These are phyloP conservation scores for Eucalyptus erythrocorys DNA, from an alignment of 345 rosid species.

Conservation along the genomic window DNA sequence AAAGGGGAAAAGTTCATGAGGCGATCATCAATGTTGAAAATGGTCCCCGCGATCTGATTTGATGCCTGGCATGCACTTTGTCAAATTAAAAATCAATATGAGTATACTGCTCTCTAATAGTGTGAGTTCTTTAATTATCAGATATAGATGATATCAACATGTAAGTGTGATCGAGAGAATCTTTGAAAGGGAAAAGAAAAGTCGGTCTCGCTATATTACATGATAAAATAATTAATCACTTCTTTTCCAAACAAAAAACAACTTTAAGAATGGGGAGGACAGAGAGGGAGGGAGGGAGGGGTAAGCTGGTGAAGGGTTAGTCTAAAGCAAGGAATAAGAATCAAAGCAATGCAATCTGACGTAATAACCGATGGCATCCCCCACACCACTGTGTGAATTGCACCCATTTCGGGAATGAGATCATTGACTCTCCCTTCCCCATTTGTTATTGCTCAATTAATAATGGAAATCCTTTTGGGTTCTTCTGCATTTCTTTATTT, in stretches of 20 bases:
- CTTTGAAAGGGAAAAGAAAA: neutral
- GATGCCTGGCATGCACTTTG: neutral
- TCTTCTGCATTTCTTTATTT: neutral
- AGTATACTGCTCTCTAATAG: neutral
- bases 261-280: neutral
- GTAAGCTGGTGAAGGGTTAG: neutral
- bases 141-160: neutral
- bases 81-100: neutral
- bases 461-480: neutral
- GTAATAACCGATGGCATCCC: neutral
- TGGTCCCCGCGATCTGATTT: neutral
- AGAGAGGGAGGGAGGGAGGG: neutral
- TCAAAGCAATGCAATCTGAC: neutral
- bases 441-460: neutral
- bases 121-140: neutral
- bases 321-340: neutral
- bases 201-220: neutral
- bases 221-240: neutral
- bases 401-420: neutral
- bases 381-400: neutral
- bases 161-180: neutral
- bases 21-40: neutral
- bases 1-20: neutral
- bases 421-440: neutral
- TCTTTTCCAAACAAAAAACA: neutral